Evolutionary conservation across 352 stramenopile genomes (phyloP).

Genomic region (Phytopythium boreale): DNA sequence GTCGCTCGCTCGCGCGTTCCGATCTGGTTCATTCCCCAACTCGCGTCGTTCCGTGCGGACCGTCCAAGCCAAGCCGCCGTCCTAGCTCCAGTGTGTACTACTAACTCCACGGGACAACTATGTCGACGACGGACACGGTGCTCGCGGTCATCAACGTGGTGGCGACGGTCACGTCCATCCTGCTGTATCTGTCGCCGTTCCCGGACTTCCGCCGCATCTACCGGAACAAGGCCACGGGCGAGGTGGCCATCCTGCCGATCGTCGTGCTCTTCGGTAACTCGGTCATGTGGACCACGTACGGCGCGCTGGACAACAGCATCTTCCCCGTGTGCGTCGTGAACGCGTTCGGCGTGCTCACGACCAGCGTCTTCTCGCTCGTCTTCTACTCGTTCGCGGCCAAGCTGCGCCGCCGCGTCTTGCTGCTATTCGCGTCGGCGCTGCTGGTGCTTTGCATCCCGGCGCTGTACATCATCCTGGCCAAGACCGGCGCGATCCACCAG

Average conservation of each 20-base stretch:
- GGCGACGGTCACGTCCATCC: conserved; percentile 15
- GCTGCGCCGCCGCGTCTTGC: conserved; percentile 12
- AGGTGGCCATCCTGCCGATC: conserved; percentile 35
- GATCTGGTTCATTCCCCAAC: neutral
- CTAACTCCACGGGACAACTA: neutral
- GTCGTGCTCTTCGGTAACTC: conserved; percentile 38
- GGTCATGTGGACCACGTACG: conserved; percentile 38
- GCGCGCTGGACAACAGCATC: conserved; percentile 24
- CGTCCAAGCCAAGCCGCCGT: neutral
- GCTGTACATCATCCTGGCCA: conserved; percentile 15
- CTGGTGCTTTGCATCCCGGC: conserved; percentile 12
- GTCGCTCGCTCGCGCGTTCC: neutral
- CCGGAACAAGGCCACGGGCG: conserved; percentile 22
- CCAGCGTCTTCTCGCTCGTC: conserved; percentile 25
- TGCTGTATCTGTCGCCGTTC: conserved; percentile 22
- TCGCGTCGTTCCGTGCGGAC: neutral
- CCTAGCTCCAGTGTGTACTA: neutral
- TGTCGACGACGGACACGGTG: neutral
- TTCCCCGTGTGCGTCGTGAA: conserved; percentile 44
- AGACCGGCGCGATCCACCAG: conserved; percentile 14
- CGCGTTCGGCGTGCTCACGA: conserved; percentile 29
- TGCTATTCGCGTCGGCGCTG: conserved; percentile 11
- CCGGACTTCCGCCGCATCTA: conserved; percentile 20
- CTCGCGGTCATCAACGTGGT: conserved; percentile 24
- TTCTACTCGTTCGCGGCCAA: conserved; percentile 19